These are phyloP conservation scores for Physaria fendleri DNA, from an alignment of 345 rosid species.

Conservation along the genomic window DNA sequence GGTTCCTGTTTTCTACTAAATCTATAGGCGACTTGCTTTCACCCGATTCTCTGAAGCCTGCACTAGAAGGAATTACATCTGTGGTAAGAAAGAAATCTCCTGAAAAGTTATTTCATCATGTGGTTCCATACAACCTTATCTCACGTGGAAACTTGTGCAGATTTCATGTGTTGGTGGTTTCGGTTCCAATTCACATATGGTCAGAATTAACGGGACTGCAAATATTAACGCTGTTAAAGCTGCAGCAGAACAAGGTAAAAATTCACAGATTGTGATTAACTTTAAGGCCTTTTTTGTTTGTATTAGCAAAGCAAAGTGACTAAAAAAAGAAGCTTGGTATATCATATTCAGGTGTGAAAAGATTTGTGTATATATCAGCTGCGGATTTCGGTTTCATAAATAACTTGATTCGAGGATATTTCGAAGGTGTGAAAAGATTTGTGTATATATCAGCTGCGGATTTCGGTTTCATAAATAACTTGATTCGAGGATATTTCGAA, in stretches of 20 bases:
- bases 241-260: slow-evolving; percentile 46
- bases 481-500: too few relatives aligned
- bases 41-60: slow-evolving; percentile 45
- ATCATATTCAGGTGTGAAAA: slow-evolving; percentile 43
- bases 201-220: slow-evolving; percentile 52
- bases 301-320: neutral
- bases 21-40: slow-evolving; percentile 51
- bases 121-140: neutral
- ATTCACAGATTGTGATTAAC: neutral
- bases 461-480: too few relatives aligned
- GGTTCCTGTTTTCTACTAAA: neutral
- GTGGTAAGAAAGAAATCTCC: slow-evolving; percentile 38
- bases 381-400: too few relatives aligned
- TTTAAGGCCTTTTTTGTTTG: neutral
- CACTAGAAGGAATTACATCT: slow-evolving; percentile 44
- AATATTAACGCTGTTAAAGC: slow-evolving; percentile 51
- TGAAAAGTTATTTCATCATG: neutral
- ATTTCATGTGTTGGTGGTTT: slow-evolving; percentile 64
- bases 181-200: slow-evolving; percentile 50
- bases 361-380: slow-evolving; percentile 51
- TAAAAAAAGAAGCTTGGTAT: neutral
- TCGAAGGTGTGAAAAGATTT: slow-evolving; percentile 50
- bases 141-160: slow-evolving; percentile 22
- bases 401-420: too few relatives aligned
- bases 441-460: too few relatives aligned